Conservation (phyloP, 331 rosid species). For the Saraca asoca region DNA sequence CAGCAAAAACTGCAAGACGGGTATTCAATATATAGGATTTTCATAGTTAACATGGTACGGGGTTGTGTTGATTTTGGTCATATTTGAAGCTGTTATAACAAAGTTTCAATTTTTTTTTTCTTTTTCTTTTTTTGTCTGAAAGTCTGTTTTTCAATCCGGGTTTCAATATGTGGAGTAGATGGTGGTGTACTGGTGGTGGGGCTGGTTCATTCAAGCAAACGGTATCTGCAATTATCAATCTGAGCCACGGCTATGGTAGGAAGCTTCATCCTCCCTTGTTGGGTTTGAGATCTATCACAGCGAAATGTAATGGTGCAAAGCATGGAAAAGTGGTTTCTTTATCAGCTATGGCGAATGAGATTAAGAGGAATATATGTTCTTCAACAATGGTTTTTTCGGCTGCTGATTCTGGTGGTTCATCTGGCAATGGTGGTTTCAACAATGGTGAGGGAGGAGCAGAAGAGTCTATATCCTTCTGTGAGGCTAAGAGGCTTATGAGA, state of each 20-base stretch:
- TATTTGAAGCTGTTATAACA: neutral
- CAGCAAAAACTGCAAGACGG: too few relatives aligned
- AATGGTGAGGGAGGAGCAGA: constrained; percentile 21
- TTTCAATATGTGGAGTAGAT: constrained; percentile 56
- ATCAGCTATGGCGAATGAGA: constrained; percentile 23
- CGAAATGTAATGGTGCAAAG: constrained; percentile 30
- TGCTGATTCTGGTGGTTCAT: neutral
- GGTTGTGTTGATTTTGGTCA: too few relatives aligned
- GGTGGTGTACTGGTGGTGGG: constrained; percentile 33
- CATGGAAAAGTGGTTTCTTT: constrained; percentile 28
- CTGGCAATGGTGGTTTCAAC: neutral
- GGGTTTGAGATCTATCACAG: constrained; percentile 28
- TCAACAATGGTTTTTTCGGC: constrained; percentile 12
- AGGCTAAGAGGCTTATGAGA: constrained; percentile 86
- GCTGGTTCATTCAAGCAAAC: constrained; percentile 46
- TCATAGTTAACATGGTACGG: too few relatives aligned
- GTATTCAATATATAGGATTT: too few relatives aligned
- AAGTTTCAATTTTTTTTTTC: neutral
- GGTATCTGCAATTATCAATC: constrained; percentile 28
- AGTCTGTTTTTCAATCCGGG: too few relatives aligned
- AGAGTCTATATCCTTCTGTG: constrained; percentile 49
- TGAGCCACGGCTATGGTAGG: constrained; percentile 30
- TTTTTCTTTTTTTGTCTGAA: constrained; percentile 2
- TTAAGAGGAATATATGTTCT: constrained; percentile 40
- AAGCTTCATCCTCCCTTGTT: constrained; percentile 30